Percentiles rank a stretch among this genome's conserved stretches.
Conservation (phyloP, 305 asterid genomes). For the Fraxinus latifolia region DNA sequence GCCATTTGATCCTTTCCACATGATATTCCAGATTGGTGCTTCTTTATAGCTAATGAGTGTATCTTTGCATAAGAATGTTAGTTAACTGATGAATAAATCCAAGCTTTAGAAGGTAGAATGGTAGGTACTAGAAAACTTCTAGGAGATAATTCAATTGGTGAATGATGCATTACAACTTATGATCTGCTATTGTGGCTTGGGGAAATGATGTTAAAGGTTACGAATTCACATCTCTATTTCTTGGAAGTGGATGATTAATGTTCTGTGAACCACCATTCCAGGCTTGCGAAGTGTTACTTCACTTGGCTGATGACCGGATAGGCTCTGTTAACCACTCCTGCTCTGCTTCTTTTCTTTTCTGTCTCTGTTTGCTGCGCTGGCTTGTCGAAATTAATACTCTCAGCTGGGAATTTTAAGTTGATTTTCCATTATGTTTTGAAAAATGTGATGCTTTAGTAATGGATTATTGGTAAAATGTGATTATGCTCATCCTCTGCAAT, state of each 20-base stretch:
- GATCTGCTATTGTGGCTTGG: slow-evolving; percentile 13
- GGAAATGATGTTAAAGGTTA: neutral
- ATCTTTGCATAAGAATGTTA: neutral
- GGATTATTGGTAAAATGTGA: neutral
- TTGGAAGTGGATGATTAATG: slow-evolving; percentile 8
- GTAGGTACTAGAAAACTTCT: neutral
- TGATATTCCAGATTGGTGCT: slow-evolving; percentile 4
- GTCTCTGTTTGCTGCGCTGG: neutral
- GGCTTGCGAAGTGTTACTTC: neutral
- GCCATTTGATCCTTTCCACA: neutral
- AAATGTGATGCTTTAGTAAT: neutral
- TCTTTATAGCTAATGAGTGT: neutral
- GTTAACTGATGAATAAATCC: neutral
- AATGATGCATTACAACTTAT: neutral
- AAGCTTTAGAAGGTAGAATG: slow-evolving; percentile 12
- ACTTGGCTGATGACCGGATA: neutral
- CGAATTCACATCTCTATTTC: neutral
- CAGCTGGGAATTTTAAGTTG: neutral
- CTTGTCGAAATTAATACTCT: neutral
- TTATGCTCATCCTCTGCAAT: neutral
- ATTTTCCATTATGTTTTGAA: neutral
- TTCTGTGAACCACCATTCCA: neutral
- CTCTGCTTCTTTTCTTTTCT: neutral
- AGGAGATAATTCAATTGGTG: slow-evolving; percentile 4
- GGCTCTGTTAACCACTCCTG: neutral